These are phyloP conservation scores for Fusarium ramigenum DNA, from an alignment of 2,329 filamentous ascomycete species.

Conservation along the genomic window DNA sequence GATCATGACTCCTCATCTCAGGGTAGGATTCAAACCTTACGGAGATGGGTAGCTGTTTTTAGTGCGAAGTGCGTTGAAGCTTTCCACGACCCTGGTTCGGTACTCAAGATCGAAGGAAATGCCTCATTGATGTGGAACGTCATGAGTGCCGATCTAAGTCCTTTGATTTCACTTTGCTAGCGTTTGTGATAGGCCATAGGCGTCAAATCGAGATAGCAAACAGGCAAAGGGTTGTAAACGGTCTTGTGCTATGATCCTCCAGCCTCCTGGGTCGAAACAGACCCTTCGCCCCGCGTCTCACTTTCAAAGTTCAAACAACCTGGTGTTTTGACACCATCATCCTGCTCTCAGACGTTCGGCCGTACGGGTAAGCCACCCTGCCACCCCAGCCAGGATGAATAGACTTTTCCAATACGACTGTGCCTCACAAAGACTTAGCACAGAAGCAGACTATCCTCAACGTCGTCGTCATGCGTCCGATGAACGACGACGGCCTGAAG, in stretches of 20 bases:
- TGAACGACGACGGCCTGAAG: slow-evolving; percentile 1
- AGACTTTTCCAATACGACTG: slow-evolving; percentile 1
- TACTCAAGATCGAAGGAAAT: slow-evolving; percentile 27
- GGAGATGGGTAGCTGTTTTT: slow-evolving; percentile 10
- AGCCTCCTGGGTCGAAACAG: slow-evolving; percentile 10
- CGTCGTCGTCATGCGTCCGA: background rate
- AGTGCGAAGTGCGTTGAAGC: slow-evolving; percentile 11
- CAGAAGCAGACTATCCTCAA: background rate
- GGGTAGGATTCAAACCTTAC: slow-evolving; percentile 16
- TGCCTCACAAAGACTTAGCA: slow-evolving; percentile 1
- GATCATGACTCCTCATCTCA: slow-evolving; percentile 1
- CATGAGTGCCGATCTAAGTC: slow-evolving; percentile 26
- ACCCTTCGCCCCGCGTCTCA: slow-evolving; percentile 24
- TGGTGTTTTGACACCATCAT: slow-evolving; percentile 14
- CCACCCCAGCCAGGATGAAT: background rate
- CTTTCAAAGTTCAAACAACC: slow-evolving; percentile 30
- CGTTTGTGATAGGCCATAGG: background rate
- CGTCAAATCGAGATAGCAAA: background rate
- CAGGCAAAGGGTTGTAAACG: background rate
- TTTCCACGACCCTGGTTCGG: slow-evolving; percentile 16
- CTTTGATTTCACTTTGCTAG: slow-evolving; percentile 26
- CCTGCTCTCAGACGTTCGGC: slow-evolving; percentile 6
- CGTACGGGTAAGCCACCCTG: slow-evolving; percentile 5
- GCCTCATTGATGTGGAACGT: slow-evolving; percentile 26
- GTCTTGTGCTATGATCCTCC: background rate